These are phyloP conservation scores for Aspergillus sp. DNA, from an alignment of 2,329 filamentous ascomycete species.

Conservation along the genomic window DNA sequence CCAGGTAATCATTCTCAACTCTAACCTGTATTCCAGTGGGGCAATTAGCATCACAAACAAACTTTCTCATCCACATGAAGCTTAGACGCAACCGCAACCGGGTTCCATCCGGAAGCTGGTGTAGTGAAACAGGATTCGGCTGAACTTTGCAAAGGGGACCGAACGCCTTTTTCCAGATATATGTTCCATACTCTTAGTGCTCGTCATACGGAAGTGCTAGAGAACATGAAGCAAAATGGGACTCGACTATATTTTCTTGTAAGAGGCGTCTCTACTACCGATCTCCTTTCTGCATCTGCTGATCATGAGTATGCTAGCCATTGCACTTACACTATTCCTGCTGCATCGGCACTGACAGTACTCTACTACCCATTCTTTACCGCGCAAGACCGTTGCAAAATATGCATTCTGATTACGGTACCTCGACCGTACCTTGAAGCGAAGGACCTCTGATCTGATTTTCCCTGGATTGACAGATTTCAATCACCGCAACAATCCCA, in stretches of 20 bases:
- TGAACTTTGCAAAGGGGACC: neutral
- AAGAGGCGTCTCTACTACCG: neutral
- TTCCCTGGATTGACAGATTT: slow-evolving; percentile 47
- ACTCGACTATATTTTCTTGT: slow-evolving; percentile 12
- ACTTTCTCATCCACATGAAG: neutral
- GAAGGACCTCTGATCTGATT: neutral
- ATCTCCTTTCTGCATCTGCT: neutral
- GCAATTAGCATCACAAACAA: neutral
- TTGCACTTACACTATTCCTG: slow-evolving; percentile 67
- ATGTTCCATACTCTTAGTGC: too few relatives aligned
- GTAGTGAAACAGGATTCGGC: neutral
- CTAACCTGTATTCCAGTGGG: too few relatives aligned
- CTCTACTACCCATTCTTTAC: slow-evolving; percentile 65
- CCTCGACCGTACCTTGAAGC: neutral
- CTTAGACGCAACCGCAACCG: neutral
- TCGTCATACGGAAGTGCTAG: neutral
- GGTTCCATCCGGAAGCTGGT: neutral
- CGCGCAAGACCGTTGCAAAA: slow-evolving; percentile 63
- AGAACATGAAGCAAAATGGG: neutral
- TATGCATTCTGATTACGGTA: slow-evolving; percentile 59
- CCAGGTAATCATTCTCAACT: too few relatives aligned
- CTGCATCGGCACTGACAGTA: slow-evolving; percentile 60
- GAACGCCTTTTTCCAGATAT: neutral
- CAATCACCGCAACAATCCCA: slow-evolving; percentile 68
- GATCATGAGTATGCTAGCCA: slow-evolving; percentile 49